Evolutionary conservation across 2,329 filamentous ascomycete species (phyloP).

Genomic region (Penicillium freii): DNA sequence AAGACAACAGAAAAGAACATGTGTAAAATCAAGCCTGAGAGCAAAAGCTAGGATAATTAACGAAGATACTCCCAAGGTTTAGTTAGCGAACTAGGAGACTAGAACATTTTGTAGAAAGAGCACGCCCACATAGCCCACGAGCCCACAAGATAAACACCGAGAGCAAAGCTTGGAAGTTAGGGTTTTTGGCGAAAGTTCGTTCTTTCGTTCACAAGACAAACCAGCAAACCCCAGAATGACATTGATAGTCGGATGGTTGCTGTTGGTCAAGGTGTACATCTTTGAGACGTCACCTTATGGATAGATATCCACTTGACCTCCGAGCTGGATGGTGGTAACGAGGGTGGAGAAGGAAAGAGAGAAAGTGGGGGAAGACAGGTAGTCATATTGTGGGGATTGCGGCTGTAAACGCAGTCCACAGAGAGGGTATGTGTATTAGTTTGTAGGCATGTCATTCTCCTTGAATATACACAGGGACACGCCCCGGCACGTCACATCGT

Average conservation of each 20-base stretch:
- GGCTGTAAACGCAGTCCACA: not conserved
- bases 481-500: not conserved
- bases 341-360: not conserved
- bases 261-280: not conserved
- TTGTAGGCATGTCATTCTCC: not conserved
- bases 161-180: not conserved
- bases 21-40: not conserved
- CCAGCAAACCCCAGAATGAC: not conserved
- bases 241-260: not conserved
- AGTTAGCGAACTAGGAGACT: not conserved
- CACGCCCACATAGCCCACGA: not conserved
- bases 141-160: not conserved
- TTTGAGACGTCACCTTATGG: too few species aligned
- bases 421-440: not conserved
- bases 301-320: too few species aligned
- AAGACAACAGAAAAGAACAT: not conserved
- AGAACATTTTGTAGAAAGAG: not conserved
- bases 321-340: too few species aligned
- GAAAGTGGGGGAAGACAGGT: not conserved
- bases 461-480: not conserved
- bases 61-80: too few species aligned
- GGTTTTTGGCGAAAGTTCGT: not conserved
- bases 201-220: not conserved
- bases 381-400: not conserved
- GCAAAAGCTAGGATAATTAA: not conserved